phyloP scores from a whole-genome alignment of 345 rosid species.

The Eucalyptus curtisii region DNA sequence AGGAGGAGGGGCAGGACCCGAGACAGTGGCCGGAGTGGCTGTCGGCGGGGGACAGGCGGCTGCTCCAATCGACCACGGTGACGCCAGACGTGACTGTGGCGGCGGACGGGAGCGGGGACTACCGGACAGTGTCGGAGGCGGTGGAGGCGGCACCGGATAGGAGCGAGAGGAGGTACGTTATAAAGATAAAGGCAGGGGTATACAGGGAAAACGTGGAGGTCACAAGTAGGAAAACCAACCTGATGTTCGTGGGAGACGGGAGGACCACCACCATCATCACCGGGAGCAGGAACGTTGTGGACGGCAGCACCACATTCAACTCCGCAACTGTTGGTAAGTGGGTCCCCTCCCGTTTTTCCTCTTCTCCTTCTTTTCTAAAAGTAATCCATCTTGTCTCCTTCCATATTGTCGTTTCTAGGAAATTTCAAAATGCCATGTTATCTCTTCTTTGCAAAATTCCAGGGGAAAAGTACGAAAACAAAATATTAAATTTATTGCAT shows the following conservation, averaged over 20 bases:
- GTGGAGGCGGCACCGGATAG: slow-evolving; percentile 64
- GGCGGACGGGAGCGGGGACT: slow-evolving; percentile 72
- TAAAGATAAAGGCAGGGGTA: slow-evolving; percentile 66
- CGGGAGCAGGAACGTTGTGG: slow-evolving; percentile 62
- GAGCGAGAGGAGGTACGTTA: slow-evolving; percentile 48
- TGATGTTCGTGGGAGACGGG: slow-evolving; percentile 92
- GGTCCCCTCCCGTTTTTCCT: neutral
- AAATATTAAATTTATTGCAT: fast-evolving
- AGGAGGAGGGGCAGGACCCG: neutral
- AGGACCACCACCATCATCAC: slow-evolving; percentile 59
- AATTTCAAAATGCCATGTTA: neutral
- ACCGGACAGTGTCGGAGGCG: slow-evolving; percentile 46
- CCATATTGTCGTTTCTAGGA: neutral
- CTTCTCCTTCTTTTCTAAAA: neutral
- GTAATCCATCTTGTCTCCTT: neutral
- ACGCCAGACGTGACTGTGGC: slow-evolving; percentile 68
- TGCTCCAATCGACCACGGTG: slow-evolving; percentile 43
- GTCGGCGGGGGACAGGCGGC: slow-evolving; percentile 59
- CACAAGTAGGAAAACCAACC: slow-evolving; percentile 33
- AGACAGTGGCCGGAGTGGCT: slow-evolving; percentile 68
- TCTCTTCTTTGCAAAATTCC: neutral
- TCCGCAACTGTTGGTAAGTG: slow-evolving; percentile 85
- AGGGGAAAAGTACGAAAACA: too few species aligned
- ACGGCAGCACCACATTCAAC: slow-evolving; percentile 82
- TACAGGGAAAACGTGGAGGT: slow-evolving; percentile 80